Conservation (phyloP, 1,284 basidiomycete species). For the Apiotrichum sp. region DNA sequence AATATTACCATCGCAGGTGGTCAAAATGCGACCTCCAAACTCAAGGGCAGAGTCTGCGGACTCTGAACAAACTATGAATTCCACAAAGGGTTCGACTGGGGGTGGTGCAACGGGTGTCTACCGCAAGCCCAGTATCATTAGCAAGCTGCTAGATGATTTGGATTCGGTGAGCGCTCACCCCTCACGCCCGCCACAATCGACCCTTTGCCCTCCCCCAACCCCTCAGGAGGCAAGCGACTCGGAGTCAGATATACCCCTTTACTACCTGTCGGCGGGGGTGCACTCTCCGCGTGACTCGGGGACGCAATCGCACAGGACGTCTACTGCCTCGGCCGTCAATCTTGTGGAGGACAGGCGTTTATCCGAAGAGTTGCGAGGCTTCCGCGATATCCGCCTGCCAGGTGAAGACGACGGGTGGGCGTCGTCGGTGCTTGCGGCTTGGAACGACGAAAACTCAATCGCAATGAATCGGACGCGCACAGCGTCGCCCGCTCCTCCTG, state of each 20-base stretch:
- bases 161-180: slow-evolving; percentile 11
- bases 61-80: background rate
- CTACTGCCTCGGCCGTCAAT: background rate
- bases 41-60: background rate
- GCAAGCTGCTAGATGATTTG: slow-evolving; percentile 13
- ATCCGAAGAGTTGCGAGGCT: slow-evolving; percentile 34
- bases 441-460: slow-evolving; percentile 9
- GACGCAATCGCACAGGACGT: background rate
- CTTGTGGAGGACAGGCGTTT: slow-evolving; percentile 15
- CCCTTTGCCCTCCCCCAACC: no score
- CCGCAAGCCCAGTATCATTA: slow-evolving; percentile 10
- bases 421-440: slow-evolving; percentile 22
- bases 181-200: background rate
- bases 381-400: slow-evolving; percentile 23
- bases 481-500: background rate
- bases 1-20: no score
- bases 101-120: slow-evolving; percentile 2
- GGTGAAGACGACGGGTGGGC: slow-evolving; percentile 32
- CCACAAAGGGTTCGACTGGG: no score
- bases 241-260: background rate
- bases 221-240: background rate
- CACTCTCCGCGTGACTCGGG: background rate
- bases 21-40: background rate
- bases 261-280: no score
- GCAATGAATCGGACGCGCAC: background rate